phyloP scores from a whole-genome alignment of 768 basidiomycete genomes.

The Amanita pallidorosea region DNA sequence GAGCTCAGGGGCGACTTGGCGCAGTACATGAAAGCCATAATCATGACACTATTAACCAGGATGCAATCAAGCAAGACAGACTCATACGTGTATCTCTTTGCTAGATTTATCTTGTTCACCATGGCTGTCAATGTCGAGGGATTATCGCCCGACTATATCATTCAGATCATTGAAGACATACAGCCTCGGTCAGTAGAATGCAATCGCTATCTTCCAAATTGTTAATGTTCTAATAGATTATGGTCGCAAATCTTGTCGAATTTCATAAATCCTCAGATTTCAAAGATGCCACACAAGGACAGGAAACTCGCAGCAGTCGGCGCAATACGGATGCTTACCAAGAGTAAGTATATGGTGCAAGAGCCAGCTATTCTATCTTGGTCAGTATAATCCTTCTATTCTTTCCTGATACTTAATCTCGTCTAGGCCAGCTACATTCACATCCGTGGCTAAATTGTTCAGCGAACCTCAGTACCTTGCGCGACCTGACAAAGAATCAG shows the following conservation, averaged over 20 bases:
- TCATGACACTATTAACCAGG: conserved; percentile 73
- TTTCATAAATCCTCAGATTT: conserved; percentile 71
- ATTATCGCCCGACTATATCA: conserved; percentile 69
- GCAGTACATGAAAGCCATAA: conserved; percentile 62
- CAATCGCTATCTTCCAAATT: neutral
- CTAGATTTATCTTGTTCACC: conserved; percentile 65
- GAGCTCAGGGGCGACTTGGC: conserved; percentile 45
- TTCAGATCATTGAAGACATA: conserved; percentile 70
- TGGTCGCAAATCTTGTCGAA: conserved; percentile 73
- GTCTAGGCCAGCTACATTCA: conserved; percentile 58
- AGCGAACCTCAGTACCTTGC: conserved; percentile 65
- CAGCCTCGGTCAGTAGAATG: conserved; percentile 60
- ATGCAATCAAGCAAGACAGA: conserved; percentile 87
- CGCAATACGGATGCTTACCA: conserved; percentile 65
- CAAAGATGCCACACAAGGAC: conserved; percentile 74
- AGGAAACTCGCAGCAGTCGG: conserved; percentile 81
- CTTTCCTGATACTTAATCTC: neutral
- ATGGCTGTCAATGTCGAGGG: conserved; percentile 69
- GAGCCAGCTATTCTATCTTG: conserved; percentile 56
- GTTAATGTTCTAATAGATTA: conserved; percentile 25
- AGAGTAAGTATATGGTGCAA: conserved; percentile 59
- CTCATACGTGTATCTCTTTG: conserved; percentile 74
- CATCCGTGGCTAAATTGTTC: conserved; percentile 67
- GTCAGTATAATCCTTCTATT: conserved; percentile 24
- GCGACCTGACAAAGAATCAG: conserved; percentile 19